Percentiles rank a stretch among this genome's conserved stretches.
Evolutionary conservation across 306 rosid species (phyloP).

Genomic region (Fragaria nilgerrensis): DNA sequence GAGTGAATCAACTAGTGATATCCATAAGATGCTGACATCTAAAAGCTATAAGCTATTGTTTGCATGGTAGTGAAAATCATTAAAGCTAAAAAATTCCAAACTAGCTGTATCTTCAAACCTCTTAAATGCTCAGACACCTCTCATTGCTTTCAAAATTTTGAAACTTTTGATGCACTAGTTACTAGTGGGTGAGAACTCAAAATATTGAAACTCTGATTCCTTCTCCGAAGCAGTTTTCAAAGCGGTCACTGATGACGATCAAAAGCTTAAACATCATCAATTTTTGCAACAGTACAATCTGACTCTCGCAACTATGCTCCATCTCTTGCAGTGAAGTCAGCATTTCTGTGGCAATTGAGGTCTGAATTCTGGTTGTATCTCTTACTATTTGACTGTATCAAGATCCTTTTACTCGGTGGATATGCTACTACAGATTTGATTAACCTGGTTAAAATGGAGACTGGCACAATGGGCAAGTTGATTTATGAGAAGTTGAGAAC

Average conservation of each 20-base stretch:
- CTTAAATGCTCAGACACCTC: neutral
- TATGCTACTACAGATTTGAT: neutral
- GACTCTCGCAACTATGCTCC: neutral
- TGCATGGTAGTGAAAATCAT: neutral
- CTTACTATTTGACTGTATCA: neutral
- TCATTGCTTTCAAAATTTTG: neutral
- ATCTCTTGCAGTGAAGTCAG: neutral
- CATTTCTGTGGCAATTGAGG: neutral
- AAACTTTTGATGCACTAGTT: neutral
- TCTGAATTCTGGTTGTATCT: neutral
- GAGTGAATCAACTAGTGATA: neutral
- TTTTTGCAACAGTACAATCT: neutral
- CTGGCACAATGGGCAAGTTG: slow-evolving; percentile 92
- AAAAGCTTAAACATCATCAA: neutral
- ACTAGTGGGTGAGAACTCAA: neutral
- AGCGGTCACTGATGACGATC: neutral
- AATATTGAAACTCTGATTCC: neutral
- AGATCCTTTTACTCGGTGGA: neutral
- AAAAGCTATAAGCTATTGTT: neutral
- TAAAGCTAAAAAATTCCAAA: neutral
- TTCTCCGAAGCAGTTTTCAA: neutral
- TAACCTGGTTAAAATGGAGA: slow-evolving; percentile 66
- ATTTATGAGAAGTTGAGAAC: slow-evolving; percentile 97
- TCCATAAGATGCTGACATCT: neutral
- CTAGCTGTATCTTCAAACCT: neutral